phyloP scores from a whole-genome alignment of 176 grass and related monocot species.

The Themeda triandra region DNA sequence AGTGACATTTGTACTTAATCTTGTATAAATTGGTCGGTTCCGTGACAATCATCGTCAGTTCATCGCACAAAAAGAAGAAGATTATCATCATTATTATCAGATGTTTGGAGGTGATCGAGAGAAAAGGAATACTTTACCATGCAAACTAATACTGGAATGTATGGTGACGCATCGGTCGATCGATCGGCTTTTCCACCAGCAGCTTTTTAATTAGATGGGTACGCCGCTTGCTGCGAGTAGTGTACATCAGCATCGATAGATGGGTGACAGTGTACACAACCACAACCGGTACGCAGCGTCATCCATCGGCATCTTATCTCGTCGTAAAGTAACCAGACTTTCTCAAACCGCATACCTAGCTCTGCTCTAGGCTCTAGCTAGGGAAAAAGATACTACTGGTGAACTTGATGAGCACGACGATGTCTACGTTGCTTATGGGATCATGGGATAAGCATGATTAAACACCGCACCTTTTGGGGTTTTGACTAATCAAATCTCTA shows the following conservation, averaged over 20 bases:
- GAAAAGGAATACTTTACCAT: background rate
- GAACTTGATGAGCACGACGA: background rate
- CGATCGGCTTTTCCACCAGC: background rate
- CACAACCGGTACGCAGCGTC: background rate
- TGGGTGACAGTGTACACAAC: background rate
- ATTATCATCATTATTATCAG: no score
- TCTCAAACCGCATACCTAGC: background rate
- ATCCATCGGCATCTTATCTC: background rate
- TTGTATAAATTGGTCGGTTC: no score
- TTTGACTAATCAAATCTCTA: background rate
- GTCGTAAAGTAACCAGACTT: background rate
- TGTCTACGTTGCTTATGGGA: background rate
- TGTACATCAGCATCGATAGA: background rate
- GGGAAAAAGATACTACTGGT: background rate
- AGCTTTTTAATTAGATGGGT: background rate
- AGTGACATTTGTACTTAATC: no score
- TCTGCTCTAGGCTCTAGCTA: background rate
- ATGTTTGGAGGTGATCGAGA: background rate
- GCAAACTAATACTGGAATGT: background rate
- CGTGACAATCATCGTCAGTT: no score
- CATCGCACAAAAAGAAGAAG: no score
- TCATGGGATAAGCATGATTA: background rate
- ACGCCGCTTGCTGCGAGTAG: background rate
- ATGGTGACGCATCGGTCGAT: background rate
- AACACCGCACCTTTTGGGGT: background rate